These are phyloP conservation scores for Prunus campanulata DNA, from an alignment of 306 rosid species.

Conservation along the genomic window DNA sequence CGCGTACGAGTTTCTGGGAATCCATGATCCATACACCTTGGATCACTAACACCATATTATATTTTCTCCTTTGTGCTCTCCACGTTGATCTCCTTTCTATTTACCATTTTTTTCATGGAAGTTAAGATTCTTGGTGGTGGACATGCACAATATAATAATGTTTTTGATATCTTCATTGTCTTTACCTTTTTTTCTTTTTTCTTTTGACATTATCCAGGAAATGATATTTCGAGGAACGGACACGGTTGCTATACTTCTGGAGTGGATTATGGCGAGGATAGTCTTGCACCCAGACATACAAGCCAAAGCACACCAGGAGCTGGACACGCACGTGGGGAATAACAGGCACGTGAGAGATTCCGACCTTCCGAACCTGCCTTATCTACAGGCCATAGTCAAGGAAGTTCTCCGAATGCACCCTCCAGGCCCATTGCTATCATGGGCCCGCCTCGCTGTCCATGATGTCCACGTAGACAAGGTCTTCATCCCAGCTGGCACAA, in stretches of 20 bases:
- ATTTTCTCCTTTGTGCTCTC: constrained; percentile 2
- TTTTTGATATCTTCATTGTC: background rate
- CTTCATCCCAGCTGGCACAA: constrained; percentile 79
- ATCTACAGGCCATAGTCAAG: constrained; percentile 76
- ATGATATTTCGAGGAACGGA: constrained; percentile 93
- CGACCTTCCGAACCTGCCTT: constrained; percentile 61
- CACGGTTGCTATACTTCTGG: constrained; percentile 70
- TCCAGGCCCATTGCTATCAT: constrained; percentile 87
- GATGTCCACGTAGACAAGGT: constrained; percentile 64
- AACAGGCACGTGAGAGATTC: constrained; percentile 56
- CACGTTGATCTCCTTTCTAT: constrained; percentile 24
- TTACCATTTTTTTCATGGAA: background rate
- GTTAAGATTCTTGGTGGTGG: constrained; percentile 12
- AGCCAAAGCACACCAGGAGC: constrained; percentile 56
- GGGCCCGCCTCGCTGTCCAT: constrained; percentile 81
- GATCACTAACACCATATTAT: background rate
- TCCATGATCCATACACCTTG: background rate
- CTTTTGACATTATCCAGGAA: constrained; percentile 40
- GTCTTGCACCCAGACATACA: constrained; percentile 74
- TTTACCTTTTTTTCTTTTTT: background rate
- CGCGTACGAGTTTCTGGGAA: background rate
- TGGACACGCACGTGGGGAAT: constrained; percentile 50
- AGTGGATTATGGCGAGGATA: constrained; percentile 87
- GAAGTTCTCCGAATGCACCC: constrained; percentile 86
- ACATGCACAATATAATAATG: background rate